phyloP scores from a whole-genome alignment of 2,329 filamentous ascomycete genomes.

The Lecanicillium sp. region DNA sequence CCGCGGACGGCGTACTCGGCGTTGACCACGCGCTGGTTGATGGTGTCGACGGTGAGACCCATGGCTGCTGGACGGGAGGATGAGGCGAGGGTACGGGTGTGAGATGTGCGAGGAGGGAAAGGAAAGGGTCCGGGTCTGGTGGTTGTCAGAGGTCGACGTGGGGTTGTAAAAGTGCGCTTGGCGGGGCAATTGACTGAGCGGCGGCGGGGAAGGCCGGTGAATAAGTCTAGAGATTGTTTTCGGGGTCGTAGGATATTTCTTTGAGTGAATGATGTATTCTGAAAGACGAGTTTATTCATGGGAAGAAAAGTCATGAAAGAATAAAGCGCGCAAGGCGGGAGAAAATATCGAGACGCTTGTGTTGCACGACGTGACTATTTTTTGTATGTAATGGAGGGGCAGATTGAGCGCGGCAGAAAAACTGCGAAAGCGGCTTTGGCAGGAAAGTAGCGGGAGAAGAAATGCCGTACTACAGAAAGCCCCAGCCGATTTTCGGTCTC shows the following conservation, averaged over 20 bases:
- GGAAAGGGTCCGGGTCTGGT: background rate
- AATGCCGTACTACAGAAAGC: background rate
- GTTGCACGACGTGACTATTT: background rate
- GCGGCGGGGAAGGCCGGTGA: background rate
- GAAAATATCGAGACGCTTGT: background rate
- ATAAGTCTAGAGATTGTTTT: background rate
- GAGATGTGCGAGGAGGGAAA: background rate
- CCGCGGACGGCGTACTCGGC: conserved; percentile 96
- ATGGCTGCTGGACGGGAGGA: conserved; percentile 21
- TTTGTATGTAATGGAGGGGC: conserved; percentile 11
- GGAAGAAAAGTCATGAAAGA: background rate
- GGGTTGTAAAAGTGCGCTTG: conserved; percentile 11
- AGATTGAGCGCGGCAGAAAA: background rate
- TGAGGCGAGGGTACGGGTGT: background rate
- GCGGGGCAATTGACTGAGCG: conserved; percentile 8
- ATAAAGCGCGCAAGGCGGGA: background rate
- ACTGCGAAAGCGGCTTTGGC: conserved; percentile 1
- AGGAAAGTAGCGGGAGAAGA: conserved; percentile 4
- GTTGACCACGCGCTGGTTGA: conserved; percentile 81
- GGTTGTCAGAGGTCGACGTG: conserved; percentile 7
- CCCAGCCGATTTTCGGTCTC: background rate
- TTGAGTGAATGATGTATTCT: too few species aligned
- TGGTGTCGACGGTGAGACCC: conserved; percentile 71
- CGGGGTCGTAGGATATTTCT: background rate
- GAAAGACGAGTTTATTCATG: too few species aligned